Base-by-base conservation (phyloP, 164 flowering plant species). In the Liriodendron chinense region DNA sequence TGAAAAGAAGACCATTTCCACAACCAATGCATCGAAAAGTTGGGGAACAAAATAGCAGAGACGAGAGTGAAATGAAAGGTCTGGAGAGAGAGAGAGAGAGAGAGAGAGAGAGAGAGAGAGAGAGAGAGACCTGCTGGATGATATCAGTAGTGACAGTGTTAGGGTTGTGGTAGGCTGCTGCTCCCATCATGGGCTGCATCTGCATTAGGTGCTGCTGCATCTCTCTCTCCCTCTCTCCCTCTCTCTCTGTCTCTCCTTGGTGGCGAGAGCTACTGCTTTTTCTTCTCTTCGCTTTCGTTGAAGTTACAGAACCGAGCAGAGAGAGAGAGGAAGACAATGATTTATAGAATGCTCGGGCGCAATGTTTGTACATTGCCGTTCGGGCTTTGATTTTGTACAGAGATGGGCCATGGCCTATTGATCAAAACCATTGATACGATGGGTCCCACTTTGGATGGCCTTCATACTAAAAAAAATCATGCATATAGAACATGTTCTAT, bases 131-230 rank as follows among this genome's bases (percentile, higher is more conserved):
- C 92, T 87, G 91, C 81, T 90, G 94, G 79, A 90, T 90, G 82
- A 86, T 91, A 82, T 90, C 94, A 75, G 94, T 87, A 10, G 92
- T 90, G 83, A 90, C 85, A 83, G 80, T 90, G 88, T 79, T 86
- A 73, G 89, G 85, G 66, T 83, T 85, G 73, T 88, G 89, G 50
- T 34, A 34, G 43, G 43, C 5, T 34, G 43, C 43, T 34, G 86
- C 80, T 77, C 90, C 86, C 94, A 90, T 90, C 89, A 87, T 89
- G 87, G 91, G 94, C 83, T 88, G 90, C 94, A 86, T 88, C 87
- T 90, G 93, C 90, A 86, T 87, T 88, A 88, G 90, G 87, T 89
- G 91, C 88, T 89, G 91, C 83, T 89, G 91, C 90, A 86, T 86
- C 82, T 79, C 76, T 64, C 9, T 21, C 9, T 64, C 10, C 12